Base-by-base conservation (phyloP, 176 grass and related monocot species). In the Typha latifolia region DNA sequence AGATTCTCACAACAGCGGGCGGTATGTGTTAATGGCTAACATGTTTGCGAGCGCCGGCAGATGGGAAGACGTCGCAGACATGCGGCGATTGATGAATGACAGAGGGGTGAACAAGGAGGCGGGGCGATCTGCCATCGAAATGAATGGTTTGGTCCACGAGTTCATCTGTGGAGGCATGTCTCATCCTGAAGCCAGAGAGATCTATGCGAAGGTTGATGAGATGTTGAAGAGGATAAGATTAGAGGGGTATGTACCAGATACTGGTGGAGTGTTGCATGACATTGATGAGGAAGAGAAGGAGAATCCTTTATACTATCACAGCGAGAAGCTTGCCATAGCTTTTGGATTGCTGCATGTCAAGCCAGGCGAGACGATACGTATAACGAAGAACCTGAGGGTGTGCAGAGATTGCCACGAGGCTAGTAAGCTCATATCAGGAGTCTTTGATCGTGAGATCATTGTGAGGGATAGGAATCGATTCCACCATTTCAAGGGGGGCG, bases 271-370 rank as follows among this genome's bases (percentile, higher is more conserved):
- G n/a, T 66, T 85, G 12, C 79, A 94, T 23, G 74, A 90, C 51
- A 19, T 84, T 10, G 37, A 68, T 0, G 76, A 82, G 14, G 72
- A 84, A 49, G 75, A 72, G 47, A 90, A 87, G 55, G 91, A 81
- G 66, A 49, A 72, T 31, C 64, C 81, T 21, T 73, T 96, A 62
- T 66, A 87, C 26, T 75, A 87, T 56, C 91, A 96, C 66, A 96
- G 91, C 5, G 91, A 96, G 81, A 96, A 96, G 78, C 86, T 96
- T 32, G 91, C 91, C 0, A 85, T 96, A 12, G 84, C 91, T 34
- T 95, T 84, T 12, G 91, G 86, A 37, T 50, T 96, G 65, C 56
- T 96, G 73, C 76, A 79, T 52, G 84, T 74, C 0, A 73, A 56
- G 51, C 22, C 78, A 0, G 71, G 84, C 0, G 79, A 79, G 2